Evolutionary conservation across 768 basidiomycete species (phyloP).

Genomic region (Inosperma sp.): DNA sequence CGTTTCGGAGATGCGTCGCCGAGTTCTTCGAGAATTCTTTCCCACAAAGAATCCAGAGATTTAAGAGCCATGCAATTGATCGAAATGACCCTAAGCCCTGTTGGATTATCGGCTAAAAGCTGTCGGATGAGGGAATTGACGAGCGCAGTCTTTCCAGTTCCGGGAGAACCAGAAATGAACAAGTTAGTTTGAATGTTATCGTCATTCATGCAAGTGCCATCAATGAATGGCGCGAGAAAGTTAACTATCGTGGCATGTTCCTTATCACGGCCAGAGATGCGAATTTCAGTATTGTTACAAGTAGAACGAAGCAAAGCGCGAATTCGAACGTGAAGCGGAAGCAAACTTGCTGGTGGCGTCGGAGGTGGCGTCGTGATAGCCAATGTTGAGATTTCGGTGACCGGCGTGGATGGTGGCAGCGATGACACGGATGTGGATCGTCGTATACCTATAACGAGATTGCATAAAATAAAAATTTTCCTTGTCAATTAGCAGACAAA

Average conservation of each 20-base stretch:
- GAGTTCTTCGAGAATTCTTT: conserved; percentile 58
- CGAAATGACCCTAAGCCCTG: conserved; percentile 45
- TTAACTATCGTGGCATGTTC: conserved; percentile 56
- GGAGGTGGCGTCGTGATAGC: conserved; percentile 57
- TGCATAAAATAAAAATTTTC: conserved; percentile 13
- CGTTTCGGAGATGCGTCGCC: conserved; percentile 33
- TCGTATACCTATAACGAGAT: conserved; percentile 34
- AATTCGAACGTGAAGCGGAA: conserved; percentile 52
- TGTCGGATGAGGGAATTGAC: conserved; percentile 59
- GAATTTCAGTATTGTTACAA: conserved; percentile 46
- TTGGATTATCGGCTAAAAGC: conserved; percentile 30
- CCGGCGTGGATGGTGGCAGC: conserved; percentile 42
- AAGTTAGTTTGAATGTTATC: conserved; percentile 42
- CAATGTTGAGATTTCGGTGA: conserved; percentile 38
- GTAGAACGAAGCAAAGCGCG: conserved; percentile 70
- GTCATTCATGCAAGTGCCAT: conserved; percentile 23
- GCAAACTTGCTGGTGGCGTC: conserved; percentile 49
- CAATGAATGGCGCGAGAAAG: conserved; percentile 57
- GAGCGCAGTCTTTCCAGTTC: conserved; percentile 88
- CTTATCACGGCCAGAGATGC: conserved; percentile 62
- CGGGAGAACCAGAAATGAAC: conserved; percentile 91
- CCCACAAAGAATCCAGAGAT: conserved; percentile 66
- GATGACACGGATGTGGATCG: conserved; percentile 48
- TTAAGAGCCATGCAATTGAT: conserved; percentile 82
- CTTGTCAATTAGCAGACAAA: neutral